phyloP scores from a whole-genome alignment of 1,284 basidiomycete genomes.

The Wallemia hederae region DNA sequence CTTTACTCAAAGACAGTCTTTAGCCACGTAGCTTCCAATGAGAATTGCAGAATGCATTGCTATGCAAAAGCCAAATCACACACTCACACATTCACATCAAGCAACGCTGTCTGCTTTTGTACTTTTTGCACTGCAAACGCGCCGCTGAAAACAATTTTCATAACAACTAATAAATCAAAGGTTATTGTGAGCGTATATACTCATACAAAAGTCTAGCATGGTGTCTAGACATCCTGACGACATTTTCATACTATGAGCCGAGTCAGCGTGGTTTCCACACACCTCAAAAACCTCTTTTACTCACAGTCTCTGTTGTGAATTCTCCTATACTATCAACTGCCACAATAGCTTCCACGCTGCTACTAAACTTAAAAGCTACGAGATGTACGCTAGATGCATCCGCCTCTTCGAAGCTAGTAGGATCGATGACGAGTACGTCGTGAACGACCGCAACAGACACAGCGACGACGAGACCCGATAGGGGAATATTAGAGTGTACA shows the following conservation, averaged over 20 bases:
- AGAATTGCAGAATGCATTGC: too few species aligned
- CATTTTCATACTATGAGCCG: background rate
- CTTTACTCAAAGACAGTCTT: too few species aligned
- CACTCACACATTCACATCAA: too few species aligned
- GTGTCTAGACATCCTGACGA: background rate
- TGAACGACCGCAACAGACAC: background rate
- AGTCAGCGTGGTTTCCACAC: too few species aligned
- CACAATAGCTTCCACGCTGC: too few species aligned
- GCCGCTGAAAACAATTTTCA: too few species aligned
- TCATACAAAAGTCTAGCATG: background rate
- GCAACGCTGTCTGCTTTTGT: too few species aligned
- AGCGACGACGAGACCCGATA: background rate
- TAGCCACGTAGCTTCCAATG: too few species aligned
- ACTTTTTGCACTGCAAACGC: too few species aligned
- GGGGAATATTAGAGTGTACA: background rate
- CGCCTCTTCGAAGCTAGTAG: background rate
- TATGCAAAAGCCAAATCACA: too few species aligned
- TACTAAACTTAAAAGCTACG: background rate
- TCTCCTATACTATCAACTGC: too few species aligned
- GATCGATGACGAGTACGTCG: background rate
- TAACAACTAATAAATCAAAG: too few species aligned
- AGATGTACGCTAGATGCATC: background rate
- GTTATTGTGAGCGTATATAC: background rate
- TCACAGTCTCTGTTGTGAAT: background rate
- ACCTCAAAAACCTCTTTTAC: background rate